Evolutionary conservation across 2,329 filamentous ascomycete genomes (phyloP).

Genomic region (Fusarium setosum): DNA sequence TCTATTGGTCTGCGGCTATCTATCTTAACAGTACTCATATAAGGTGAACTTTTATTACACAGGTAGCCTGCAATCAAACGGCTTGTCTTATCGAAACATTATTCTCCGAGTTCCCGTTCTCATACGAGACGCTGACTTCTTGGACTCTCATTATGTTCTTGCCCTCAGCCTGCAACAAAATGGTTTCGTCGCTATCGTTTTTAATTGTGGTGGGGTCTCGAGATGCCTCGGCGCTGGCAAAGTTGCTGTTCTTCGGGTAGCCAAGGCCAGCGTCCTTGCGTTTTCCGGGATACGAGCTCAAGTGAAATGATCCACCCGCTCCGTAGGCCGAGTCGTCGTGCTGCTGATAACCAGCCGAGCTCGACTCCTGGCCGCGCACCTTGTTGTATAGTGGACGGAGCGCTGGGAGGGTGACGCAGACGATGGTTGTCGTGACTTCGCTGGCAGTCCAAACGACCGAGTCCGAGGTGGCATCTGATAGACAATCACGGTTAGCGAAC

Average conservation of each 20-base stretch:
- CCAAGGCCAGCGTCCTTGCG: conserved; percentile 5
- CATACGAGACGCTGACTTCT: conserved; percentile 22
- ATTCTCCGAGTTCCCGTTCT: background rate
- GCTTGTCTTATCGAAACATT: background rate
- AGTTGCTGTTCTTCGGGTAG: conserved; percentile 5
- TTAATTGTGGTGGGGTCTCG: background rate
- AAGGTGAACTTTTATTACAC: background rate
- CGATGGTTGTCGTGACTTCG: conserved; percentile 23
- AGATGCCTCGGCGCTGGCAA: conserved; percentile 5
- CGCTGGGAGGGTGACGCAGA: conserved; percentile 19
- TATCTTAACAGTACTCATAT: too few relatives aligned
- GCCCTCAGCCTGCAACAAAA: conserved; percentile 12
- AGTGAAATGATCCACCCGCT: conserved; percentile 3
- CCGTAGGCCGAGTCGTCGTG: conserved; percentile 23
- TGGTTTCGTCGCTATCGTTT: conserved; percentile 29
- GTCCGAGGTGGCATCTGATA: conserved; percentile 16
- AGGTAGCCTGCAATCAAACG: background rate
- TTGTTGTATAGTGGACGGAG: conserved; percentile 21
- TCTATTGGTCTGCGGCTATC: too few relatives aligned
- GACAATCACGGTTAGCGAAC: background rate
- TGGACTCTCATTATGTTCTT: conserved; percentile 24
- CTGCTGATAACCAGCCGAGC: conserved; percentile 24
- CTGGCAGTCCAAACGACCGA: conserved; percentile 28
- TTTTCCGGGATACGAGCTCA: conserved; percentile 12
- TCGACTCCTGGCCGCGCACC: conserved; percentile 21